Evolutionary conservation across 768 basidiomycete species (phyloP).

Genomic region (Kondoa subrosea): DNA sequence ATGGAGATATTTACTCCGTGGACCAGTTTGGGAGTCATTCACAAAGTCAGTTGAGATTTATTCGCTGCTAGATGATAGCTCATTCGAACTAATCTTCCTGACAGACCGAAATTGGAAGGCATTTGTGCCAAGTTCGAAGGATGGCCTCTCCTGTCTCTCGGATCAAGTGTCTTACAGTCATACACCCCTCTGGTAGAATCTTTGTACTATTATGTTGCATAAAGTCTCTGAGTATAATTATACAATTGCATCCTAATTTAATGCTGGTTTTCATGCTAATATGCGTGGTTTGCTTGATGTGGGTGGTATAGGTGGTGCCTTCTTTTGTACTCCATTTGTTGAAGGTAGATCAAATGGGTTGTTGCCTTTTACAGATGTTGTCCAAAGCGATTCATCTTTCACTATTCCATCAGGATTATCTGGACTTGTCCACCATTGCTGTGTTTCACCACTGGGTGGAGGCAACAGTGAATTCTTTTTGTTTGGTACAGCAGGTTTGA

Average conservation of each 20-base stretch:
- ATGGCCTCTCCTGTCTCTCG: slow-evolving; percentile 23
- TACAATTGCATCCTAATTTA: not conserved
- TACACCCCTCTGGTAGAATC: slow-evolving; percentile 25
- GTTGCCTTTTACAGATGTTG: not conserved
- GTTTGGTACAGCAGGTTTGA: not conserved
- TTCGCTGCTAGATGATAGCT: not conserved
- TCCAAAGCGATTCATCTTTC: not conserved
- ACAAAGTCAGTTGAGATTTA: slow-evolving; percentile 21
- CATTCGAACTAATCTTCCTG: not conserved
- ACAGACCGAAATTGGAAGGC: slow-evolving; percentile 22
- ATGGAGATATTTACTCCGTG: slow-evolving; percentile 25
- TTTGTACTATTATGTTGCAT: slow-evolving; percentile 25
- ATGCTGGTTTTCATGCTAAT: not conserved
- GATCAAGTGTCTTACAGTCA: slow-evolving; percentile 18
- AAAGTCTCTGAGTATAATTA: too few species aligned
- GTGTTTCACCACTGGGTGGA: not conserved
- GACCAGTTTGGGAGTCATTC: slow-evolving; percentile 26
- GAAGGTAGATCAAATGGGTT: not conserved
- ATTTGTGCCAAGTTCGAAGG: slow-evolving; percentile 19
- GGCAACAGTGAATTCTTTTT: not conserved
- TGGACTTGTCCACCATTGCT: not conserved
- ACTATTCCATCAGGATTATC: not conserved
- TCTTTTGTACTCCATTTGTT: not conserved
- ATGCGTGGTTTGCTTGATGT: not conserved
- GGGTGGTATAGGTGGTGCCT: not conserved